Evolutionary conservation across 2,329 filamentous ascomycete species (phyloP), one percentile per base, ranked within the genome.

Genomic region (Nothopassalora personata): DNA sequence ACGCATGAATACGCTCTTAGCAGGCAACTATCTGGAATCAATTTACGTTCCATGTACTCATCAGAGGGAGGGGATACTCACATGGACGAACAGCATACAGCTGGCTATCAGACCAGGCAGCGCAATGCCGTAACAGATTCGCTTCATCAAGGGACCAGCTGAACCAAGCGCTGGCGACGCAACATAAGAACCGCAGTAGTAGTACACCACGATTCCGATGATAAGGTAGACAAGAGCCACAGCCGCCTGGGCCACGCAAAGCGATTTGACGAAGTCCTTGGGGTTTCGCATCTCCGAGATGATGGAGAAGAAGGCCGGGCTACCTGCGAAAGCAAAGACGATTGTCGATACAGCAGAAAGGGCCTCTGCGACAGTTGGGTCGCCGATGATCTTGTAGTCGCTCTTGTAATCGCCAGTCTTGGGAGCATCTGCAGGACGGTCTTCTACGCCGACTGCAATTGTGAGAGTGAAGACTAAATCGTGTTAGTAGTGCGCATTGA

Each of bases 321-420:
- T 73, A 27, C 74, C 75, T 4, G 72, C 70, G 54, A 70, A 77
- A 5, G 76, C 70, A 51, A 77, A 77, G 27, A 77, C 65, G 49
- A 73, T 62, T 3, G 71, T 89, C 66, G 79, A 80, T 34, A 88
- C 80, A 27, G 83, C 80, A 11, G 84, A 78, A 68, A 88, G 86
- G 18, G 76, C 83, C 43, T 82, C 76, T 45, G 77, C 75, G 45
- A 88, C 70, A 1, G 56, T 64, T 5, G 65, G 30, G 2, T 48
- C 39, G 13, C 58, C 58, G 6, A 62, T 66, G 77, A 54, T 58
- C 19, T 66, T 65, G 56, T 62, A 74, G 48, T 72, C 70, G 1
- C 68, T 67, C 5, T 64, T 56, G 53, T 66, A 71, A 11, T 58
- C 52, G 3, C 70, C 71, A 9, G 60, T 62, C 51, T 65, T 60